Base-by-base conservation (phyloP, 805 yeast genomes). In the Ogataea chonburiensis region DNA sequence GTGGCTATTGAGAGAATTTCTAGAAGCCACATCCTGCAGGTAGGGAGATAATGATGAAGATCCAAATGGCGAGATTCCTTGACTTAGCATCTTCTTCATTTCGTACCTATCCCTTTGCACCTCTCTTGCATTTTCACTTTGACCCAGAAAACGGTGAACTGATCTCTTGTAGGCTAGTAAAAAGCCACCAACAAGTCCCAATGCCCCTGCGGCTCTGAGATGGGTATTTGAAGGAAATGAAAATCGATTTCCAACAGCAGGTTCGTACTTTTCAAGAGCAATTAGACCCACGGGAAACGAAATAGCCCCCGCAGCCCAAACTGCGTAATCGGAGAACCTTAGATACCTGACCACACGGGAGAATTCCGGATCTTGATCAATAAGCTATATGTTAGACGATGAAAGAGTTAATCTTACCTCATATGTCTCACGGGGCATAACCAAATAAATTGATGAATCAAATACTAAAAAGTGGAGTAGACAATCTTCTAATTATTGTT, bases 341-440 rank as follows among this genome's bases (percentile, higher is more conserved):
- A 85, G 75, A 64, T 80, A 86, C 28, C 77, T 64, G 10, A 86
- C 79, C 19, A 86, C 95, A 42, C 85, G 71, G 24, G 59, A 54
- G 63, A 86, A 83, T 46, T 78, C 78, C 19, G 95, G 95, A 58
- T 86, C 95, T 34, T 74, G 69, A 57, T 86, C 95, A 51, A 86
- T 86, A 37, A 71, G 52, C 76, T 40, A 17, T 18, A 5, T 17
- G 13, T 21, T 26, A 26, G 31, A n/a, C 11, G 3, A 21, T 11
- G 6, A 11, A 17, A 12, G 5, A 2, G 10, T 6, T 10, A 24
- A n/a, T 23, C 56, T 12, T 30, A 57, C 57, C 40, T 57, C 62
- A 50, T 43, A 57, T 32, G 47, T 53, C 17, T 50, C n/a, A n/a
- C n/a, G n/a, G n/a, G n/a, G n/a, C n/a, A n/a, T n/a, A n/a, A n/a